Evolutionary conservation across 805 yeast genomes (phyloP), one percentile per base, ranked within the genome.

Genomic region (Tetrapisispora arboricola): DNA sequence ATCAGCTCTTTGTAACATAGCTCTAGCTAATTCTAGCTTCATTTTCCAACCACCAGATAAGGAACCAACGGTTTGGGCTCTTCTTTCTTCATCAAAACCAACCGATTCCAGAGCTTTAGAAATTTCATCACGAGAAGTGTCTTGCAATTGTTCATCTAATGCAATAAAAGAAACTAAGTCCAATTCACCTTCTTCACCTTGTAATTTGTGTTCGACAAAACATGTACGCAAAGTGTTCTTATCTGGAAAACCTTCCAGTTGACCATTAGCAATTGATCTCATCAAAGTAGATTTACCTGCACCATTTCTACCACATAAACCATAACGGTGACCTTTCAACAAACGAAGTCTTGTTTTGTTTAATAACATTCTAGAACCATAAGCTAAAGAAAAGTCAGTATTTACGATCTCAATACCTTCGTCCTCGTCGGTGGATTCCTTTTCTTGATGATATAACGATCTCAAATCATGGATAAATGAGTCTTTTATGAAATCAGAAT

Each of bases 21-120:
- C 98, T 69, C 96, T 81, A n/a, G 97, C 98, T 57, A 90, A 72
- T 67, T 88, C 97, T 52, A 90, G 75, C 68, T 90, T 90, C 98
- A 90, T 90, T 68, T 92, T 92, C 98, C 98, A 90, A 64, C 98
- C 98, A 65, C 98, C 98, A 33, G 96, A 85, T 44, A 90, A 70
- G 2, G 96, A 84, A 30, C 96, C 96, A 43, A 92, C 96, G 36
- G 84, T 75, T 67, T 88, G 96, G 24, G 75, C 74, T 61, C 94
- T 76, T 69, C 96, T 79, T 58, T 80, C 90, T 42, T 82, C 92
- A 50, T 92, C 80, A 64, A 90, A 90, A 2, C 97, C 97, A 63
- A 90, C 97, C 38, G 76, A 76, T 35, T 68, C 78, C 45, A 90
- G 72, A 21, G 95, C 96, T 1, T 57, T 58, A 13, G 94, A 64